Conservation (phyloP, 1,139 yeast species). For the Debaryomyces subglobosus region DNA sequence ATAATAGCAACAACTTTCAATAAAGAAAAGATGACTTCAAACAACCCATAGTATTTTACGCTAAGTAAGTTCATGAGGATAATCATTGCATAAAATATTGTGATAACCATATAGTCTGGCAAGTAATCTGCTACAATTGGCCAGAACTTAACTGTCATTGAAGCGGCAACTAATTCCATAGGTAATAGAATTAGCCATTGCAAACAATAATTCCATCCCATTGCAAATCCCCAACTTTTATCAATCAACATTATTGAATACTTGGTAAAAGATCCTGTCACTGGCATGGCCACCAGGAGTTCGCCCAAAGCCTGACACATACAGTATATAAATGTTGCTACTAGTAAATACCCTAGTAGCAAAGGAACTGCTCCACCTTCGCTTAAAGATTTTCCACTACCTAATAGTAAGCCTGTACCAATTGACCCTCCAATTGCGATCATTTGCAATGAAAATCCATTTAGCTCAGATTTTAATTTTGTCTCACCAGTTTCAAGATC, state of each 20-base stretch:
- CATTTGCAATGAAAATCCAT: constrained; percentile 21
- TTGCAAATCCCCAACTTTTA: constrained; percentile 27
- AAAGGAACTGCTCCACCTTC: constrained; percentile 17
- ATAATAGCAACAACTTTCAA: constrained; percentile 36
- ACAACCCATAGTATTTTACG: constrained; percentile 25
- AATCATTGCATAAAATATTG: constrained; percentile 21
- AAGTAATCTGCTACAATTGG: constrained; percentile 16
- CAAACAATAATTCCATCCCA: constrained; percentile 30
- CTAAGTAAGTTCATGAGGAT: constrained; percentile 24
- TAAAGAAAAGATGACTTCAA: constrained; percentile 33
- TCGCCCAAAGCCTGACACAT: constrained; percentile 29
- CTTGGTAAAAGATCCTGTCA: constrained; percentile 25
- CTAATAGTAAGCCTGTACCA: constrained; percentile 22
- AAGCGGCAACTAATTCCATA: constrained; percentile 26
- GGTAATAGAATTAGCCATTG: constrained; percentile 28
- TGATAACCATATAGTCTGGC: constrained; percentile 22
- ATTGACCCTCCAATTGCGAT: constrained; percentile 30
- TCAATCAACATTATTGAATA: constrained; percentile 26
- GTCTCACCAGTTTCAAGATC: constrained; percentile 13
- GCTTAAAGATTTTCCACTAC: constrained; percentile 15
- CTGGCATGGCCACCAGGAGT: constrained; percentile 25
- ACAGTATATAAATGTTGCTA: constrained; percentile 23
- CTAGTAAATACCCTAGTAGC: constrained; percentile 14
- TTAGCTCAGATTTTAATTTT: constrained; percentile 13
- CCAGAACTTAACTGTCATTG: constrained; percentile 28